phyloP scores from a whole-genome alignment of 495 filamentous ascomycete species.

The Pseudomonodictys pantanalensis region DNA sequence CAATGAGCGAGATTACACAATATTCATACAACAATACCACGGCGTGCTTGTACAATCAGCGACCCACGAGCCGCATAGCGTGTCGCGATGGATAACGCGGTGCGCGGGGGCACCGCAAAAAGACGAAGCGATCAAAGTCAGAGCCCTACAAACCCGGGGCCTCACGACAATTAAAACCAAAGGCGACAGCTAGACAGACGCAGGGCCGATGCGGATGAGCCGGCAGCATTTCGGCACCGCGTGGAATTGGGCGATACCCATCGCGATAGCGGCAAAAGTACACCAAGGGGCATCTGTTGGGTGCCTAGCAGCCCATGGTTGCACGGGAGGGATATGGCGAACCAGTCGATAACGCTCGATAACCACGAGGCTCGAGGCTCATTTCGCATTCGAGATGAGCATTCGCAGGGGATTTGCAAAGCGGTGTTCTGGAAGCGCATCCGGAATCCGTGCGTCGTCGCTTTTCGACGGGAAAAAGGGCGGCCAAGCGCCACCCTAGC shows the following conservation, averaged over 20 bases:
- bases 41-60: too few species aligned
- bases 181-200: background rate
- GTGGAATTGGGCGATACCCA: background rate
- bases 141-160: too few species aligned
- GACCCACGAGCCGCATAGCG: too few species aligned
- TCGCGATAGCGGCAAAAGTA: background rate
- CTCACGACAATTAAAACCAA: too few species aligned
- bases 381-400: conserved; percentile 1
- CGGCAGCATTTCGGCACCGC: background rate
- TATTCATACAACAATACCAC: too few species aligned
- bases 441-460: background rate
- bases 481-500: too few species aligned
- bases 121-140: too few species aligned
- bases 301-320: background rate
- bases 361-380: background rate
- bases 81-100: too few species aligned
- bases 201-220: background rate
- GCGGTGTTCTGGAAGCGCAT: background rate
- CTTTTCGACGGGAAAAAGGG: too few species aligned
- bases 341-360: conserved; percentile 7
- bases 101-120: too few species aligned
- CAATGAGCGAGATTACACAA: too few species aligned
- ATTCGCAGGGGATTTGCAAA: background rate
- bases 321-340: background rate
- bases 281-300: background rate